These are phyloP conservation scores for Xylaria sp. DNA, from an alignment of 2,329 filamentous ascomycete genomes.

Conservation along the genomic window DNA sequence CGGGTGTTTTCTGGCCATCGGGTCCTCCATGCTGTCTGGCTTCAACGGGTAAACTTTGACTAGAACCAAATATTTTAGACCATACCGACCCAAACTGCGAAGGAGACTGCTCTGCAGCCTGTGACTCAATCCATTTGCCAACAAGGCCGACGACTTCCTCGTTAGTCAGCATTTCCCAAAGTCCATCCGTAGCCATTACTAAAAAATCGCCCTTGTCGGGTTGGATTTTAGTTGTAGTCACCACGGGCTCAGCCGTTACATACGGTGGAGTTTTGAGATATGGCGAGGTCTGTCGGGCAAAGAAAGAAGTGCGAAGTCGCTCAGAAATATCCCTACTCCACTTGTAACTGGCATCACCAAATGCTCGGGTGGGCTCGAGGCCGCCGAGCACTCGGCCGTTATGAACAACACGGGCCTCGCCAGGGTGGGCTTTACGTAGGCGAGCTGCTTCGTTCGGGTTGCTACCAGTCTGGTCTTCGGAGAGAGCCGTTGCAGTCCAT, in stretches of 20 bases:
- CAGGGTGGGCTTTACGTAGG: conserved; percentile 86
- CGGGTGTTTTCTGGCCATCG: conserved; percentile 84
- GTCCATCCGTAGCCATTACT: conserved; percentile 93
- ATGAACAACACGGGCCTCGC: conserved; percentile 85
- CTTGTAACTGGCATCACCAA: conserved; percentile 97
- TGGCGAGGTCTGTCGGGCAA: conserved; percentile 80
- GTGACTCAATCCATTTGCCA: conserved; percentile 93
- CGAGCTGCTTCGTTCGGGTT: conserved; percentile 86
- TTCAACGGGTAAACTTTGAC: conserved; percentile 79
- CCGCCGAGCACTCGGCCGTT: conserved; percentile 93
- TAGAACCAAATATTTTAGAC: conserved; percentile 70
- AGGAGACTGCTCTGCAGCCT: conserved; percentile 61
- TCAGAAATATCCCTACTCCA: conserved; percentile 89
- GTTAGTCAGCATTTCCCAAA: conserved; percentile 99
- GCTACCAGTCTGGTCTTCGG: conserved; percentile 91
- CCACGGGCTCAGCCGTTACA: conserved; percentile 93
- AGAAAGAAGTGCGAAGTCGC: conserved; percentile 85
- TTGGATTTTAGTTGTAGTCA: conserved; percentile 91
- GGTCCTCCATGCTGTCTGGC: conserved; percentile 58
- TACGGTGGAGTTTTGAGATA: conserved; percentile 92
- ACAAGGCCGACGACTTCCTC: conserved; percentile 97
- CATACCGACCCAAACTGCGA: conserved; percentile 77
- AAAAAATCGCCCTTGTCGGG: conserved; percentile 93
- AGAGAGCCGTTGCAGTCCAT: conserved; percentile 91
- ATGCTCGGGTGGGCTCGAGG: conserved; percentile 91